Evolutionary conservation across 2,329 filamentous ascomycete genomes (phyloP), one percentile per base, ranked within the genome.

Genomic region (Hypoxylon sp.): DNA sequence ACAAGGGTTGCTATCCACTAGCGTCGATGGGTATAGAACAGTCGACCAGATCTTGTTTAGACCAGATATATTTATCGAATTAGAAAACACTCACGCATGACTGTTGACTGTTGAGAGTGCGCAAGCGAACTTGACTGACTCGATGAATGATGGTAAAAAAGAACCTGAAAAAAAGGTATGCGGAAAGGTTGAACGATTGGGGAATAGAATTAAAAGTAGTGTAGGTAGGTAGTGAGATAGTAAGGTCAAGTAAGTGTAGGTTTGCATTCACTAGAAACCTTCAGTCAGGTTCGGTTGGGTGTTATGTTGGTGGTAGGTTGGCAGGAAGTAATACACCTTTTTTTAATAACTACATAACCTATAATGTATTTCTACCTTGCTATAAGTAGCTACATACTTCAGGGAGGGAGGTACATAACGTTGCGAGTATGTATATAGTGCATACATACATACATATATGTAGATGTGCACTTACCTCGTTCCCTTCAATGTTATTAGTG

Each of bases 351-450:
- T 14, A n/a, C n/a, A n/a, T n/a, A 3, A 48, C 44, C 29, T 62
- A 62, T 62, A 66, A 53, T 66, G 47, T 58, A 66, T 58, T 58
- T 59, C 33, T 67, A 58, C 58, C 63, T 66, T 57, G 58, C 24
- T 58, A 66, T 66, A 66, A 58, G 63, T 63, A 63, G 35, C 35
- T 35, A 31, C 19, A 22, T 22, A 3, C 48, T 29, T 9, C 29
- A 48, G 24, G 46, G 8, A 44, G n/a, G 14, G 35, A 13, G 33
- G 9, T 29, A 37, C n/a, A n/a, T n/a, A n/a, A n/a, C 22, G 48
- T 29, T 51, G 44, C n/a, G 46, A 31, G 51, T 51, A 44, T 19
- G 39, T 46, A 26, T 39, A 57, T 22, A 8, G 39, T 51, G 19
- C 42, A 57, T 29, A 8, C 44, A 64, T 61, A n/a, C 35, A 33